Conservation (phyloP, 352 stramenopile genomes). For the Plasmopara viticola region DNA sequence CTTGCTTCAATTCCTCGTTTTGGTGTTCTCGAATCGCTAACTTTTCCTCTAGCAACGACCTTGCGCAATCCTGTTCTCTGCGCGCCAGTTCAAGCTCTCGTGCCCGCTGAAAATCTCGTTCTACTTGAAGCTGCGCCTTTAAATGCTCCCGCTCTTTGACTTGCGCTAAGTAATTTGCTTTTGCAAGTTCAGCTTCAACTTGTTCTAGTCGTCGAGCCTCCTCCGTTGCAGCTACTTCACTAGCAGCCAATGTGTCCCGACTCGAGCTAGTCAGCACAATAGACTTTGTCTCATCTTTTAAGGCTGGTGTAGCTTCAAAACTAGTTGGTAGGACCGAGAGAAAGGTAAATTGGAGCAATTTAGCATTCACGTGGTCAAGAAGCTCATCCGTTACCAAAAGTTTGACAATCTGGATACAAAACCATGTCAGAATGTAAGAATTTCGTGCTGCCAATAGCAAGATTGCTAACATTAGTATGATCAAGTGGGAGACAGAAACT, state of each 20-base stretch:
- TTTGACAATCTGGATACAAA: slow-evolving; percentile 29
- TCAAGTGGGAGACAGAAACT: slow-evolving; percentile 45
- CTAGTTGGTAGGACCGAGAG: slow-evolving; percentile 14
- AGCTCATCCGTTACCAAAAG: slow-evolving; percentile 55
- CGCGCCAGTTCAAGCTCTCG: slow-evolving; percentile 15
- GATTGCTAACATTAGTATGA: slow-evolving; percentile 42
- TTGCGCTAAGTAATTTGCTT: slow-evolving; percentile 15
- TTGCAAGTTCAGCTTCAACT: slow-evolving; percentile 17
- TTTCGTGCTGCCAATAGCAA: neutral
- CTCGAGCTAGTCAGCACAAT: neutral
- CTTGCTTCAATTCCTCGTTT: slow-evolving; percentile 29
- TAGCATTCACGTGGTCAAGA: slow-evolving; percentile 30
- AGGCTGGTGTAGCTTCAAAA: neutral
- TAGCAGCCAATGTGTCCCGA: slow-evolving; percentile 20
- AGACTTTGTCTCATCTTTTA: slow-evolving; percentile 6
- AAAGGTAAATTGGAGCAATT: slow-evolving; percentile 40
- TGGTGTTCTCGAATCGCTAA: slow-evolving; percentile 21
- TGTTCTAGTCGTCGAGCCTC: slow-evolving; percentile 12
- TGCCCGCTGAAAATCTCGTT: slow-evolving; percentile 23
- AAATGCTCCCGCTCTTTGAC: slow-evolving; percentile 26
- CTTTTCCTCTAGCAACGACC: slow-evolving; percentile 23
- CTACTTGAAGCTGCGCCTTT: slow-evolving; percentile 20
- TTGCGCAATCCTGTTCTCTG: slow-evolving; percentile 21
- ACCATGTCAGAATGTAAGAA: neutral
- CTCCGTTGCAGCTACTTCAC: slow-evolving; percentile 23